These are phyloP conservation scores for Cercophora sp. DNA, from an alignment of 495 filamentous ascomycete species.

Conservation along the genomic window DNA sequence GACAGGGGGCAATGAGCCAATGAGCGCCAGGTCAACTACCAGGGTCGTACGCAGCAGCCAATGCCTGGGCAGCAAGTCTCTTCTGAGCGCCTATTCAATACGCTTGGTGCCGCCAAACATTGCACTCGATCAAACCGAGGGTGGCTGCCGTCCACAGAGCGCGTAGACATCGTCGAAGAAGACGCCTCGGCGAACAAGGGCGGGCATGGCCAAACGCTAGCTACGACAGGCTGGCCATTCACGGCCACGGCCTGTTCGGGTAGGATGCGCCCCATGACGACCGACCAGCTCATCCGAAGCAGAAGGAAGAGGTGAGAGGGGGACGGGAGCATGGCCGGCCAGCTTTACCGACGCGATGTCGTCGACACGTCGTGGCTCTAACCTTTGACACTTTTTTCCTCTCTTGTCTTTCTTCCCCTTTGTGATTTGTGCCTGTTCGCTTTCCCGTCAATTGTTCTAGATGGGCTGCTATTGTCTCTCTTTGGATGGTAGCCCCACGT, in stretches of 20 bases:
- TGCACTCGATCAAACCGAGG: slow-evolving; percentile 13
- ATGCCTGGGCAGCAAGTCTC: slow-evolving; percentile 19
- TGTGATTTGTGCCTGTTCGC: too few species aligned
- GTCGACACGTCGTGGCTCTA: too few species aligned
- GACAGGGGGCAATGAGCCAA: slow-evolving; percentile 30
- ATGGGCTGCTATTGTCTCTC: slow-evolving; percentile 15
- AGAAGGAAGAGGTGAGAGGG: too few species aligned
- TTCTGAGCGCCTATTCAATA: slow-evolving; percentile 35
- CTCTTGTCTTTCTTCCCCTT: too few species aligned
- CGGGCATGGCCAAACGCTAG: slow-evolving; percentile 9
- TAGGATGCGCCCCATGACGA: too few species aligned
- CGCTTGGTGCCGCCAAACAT: slow-evolving; percentile 21
- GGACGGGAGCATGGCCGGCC: too few species aligned
- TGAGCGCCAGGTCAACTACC: slow-evolving; percentile 7
- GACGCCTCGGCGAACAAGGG: slow-evolving; percentile 13
- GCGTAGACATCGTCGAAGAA: slow-evolving; percentile 6
- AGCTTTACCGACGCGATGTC: too few species aligned
- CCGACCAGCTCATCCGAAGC: too few species aligned
- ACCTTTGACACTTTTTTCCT: too few species aligned
- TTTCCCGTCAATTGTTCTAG: too few species aligned
- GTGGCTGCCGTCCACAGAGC: slow-evolving; percentile 20
- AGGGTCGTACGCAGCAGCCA: slow-evolving; percentile 24
- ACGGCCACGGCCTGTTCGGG: slow-evolving; percentile 1
- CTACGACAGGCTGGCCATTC: slow-evolving; percentile 14
- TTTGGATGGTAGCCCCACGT: background rate